Base-by-base conservation (phyloP, 177 flowering plant genomes). In the Vitis hybrid region DNA sequence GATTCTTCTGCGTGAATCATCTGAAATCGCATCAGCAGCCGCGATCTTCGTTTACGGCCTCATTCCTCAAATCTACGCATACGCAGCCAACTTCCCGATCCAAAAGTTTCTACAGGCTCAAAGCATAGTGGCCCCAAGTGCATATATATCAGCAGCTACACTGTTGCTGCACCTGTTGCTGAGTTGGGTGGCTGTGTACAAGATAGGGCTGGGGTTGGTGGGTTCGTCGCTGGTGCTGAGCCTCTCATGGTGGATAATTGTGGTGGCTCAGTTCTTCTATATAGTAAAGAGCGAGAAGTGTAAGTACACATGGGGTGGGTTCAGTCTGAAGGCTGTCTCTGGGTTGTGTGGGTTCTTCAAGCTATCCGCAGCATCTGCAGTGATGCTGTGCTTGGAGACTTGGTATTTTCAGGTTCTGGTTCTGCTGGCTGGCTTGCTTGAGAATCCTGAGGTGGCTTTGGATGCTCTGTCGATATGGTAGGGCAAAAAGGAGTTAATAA, bases 71-170 rank as follows among this genome's bases (percentile, higher is more conserved):
- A 75, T 92, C 6, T 92, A 82, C 59, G 97, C 94, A 0, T 91
- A 87, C 61, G 82, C 97, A 0, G 52, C 82, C 70, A 86, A 85
- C 65, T 90, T 89, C 59, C 96, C 97, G 0, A 84, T 86, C 1
- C 86, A 85, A 24, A 92, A 89, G 72, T 92, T 92, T 77, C 76
- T 92, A 70, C 97, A 91, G 64, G 80, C 97, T 0, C 97, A 92
- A 73, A 82, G 94, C 79, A 91, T 74, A 10, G 92, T 92, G 86
- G 84, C 87, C 1, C 81, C 81, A 9, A 11, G 72, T 71, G 72
- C 81, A 0, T 75, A 69, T 52, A 84, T 92, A 30, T 69, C 92
- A 6, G 71, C 64, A 1, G 82, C 76, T 8, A 82, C 82, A 1
- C 74, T 91, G 18, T 56, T 70, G 21, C 61, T 89, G 6, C 96